phyloP scores from a whole-genome alignment of 495 filamentous ascomycete genomes.

The Gamarada debralockiae region DNA sequence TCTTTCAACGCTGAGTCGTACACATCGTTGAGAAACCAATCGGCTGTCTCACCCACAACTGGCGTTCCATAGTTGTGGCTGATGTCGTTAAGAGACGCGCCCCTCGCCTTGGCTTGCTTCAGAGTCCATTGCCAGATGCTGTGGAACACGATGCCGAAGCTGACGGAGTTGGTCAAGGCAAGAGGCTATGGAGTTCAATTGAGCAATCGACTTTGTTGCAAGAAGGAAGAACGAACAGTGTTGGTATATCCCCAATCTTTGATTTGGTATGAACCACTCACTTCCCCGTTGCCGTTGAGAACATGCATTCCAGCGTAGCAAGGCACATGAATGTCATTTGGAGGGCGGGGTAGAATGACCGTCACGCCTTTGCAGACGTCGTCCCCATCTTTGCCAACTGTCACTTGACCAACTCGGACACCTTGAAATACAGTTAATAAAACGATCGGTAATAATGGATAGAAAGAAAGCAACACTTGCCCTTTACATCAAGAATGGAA shows the following conservation, averaged over 20 bases:
- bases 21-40: conserved; percentile 26
- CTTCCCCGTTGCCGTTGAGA: conserved; percentile 27
- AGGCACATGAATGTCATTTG: conserved; percentile 21
- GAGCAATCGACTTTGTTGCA: neutral
- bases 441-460: neutral
- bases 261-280: conserved; percentile 23
- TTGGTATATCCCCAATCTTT: conserved; percentile 27
- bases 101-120: conserved; percentile 9
- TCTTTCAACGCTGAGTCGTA: conserved; percentile 13
- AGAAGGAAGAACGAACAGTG: conserved; percentile 11
- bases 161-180: conserved; percentile 24
- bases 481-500: conserved; percentile 26
- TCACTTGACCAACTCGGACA: conserved; percentile 25
- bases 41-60: conserved; percentile 24
- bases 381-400: conserved; percentile 19
- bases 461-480: neutral
- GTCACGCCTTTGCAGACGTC: conserved; percentile 24
- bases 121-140: conserved; percentile 23
- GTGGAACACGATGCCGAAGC: conserved; percentile 22
- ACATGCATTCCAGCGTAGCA: conserved; percentile 25
- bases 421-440: too few species aligned
- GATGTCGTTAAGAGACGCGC: conserved; percentile 5
- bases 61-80: conserved; percentile 23
- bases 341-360: conserved; percentile 24
- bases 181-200: conserved; percentile 16